Conservation (phyloP, 2,329 filamentous ascomycete genomes). For the Aspergillus sergii region DNA sequence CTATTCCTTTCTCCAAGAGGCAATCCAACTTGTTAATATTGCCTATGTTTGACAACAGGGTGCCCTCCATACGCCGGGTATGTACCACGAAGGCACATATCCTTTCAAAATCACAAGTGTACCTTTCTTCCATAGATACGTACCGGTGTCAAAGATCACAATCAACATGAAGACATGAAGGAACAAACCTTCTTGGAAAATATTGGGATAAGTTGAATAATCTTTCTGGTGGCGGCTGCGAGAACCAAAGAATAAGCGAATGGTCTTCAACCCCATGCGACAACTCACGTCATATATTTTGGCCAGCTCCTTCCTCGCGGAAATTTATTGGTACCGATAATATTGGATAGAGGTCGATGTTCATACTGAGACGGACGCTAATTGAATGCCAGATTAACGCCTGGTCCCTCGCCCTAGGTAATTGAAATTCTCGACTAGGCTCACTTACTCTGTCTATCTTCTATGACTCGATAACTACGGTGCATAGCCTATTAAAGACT, state of each 20-base stretch:
- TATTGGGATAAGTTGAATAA: background rate
- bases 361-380: background rate
- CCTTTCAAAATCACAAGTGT: accelerated
- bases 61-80: accelerated
- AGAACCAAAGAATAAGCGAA: too few relatives aligned
- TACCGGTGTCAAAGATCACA: too few relatives aligned
- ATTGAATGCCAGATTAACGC: background rate
- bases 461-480: too few relatives aligned
- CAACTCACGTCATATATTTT: too few relatives aligned
- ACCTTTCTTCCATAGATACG: background rate
- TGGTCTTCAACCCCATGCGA: too few relatives aligned
- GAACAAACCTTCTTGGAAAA: background rate
- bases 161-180: background rate
- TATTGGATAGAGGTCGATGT: too few relatives aligned
- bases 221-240: too few relatives aligned
- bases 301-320: too few relatives aligned
- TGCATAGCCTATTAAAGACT: background rate
- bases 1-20: background rate
- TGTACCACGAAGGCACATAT: background rate
- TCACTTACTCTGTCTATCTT: background rate
- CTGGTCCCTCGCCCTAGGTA: background rate
- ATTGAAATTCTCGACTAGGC: background rate
- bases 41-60: background rate
- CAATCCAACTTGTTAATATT: background rate
- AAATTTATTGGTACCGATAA: accelerated